phyloP scores from a whole-genome alignment of 768 basidiomycete genomes.

The Suillus lakei region DNA sequence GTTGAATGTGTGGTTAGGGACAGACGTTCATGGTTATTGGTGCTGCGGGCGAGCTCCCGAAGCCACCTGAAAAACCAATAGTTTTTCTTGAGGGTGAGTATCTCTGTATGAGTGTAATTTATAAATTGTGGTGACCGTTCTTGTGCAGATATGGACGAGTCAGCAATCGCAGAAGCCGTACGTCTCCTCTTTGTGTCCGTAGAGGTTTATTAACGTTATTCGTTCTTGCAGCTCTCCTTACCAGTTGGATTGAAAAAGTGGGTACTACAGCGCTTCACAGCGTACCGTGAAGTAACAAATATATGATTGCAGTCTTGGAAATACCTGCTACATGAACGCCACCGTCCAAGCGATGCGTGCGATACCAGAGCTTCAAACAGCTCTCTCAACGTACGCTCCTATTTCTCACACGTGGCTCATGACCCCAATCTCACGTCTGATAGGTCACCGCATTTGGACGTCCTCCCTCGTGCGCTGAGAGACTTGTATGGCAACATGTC shows the following conservation, averaged over 20 bases:
- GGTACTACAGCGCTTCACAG: conserved; percentile 16
- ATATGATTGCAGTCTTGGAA: conserved; percentile 64
- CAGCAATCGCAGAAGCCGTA: conserved; percentile 80
- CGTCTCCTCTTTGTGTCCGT: conserved; percentile 24
- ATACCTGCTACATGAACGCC: conserved; percentile 98
- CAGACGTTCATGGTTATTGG: conserved; percentile 95
- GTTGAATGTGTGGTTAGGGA: conserved; percentile 50
- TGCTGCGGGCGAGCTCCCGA: conserved; percentile 89
- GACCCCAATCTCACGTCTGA: background rate
- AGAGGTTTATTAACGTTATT: background rate
- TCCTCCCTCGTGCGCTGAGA: conserved; percentile 57
- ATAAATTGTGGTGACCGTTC: background rate
- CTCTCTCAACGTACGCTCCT: conserved; percentile 60
- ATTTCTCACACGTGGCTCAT: background rate
- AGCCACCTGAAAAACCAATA: conserved; percentile 77
- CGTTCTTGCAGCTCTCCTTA: conserved; percentile 59
- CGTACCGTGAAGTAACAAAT: background rate
- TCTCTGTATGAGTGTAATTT: background rate
- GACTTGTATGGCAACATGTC: conserved; percentile 77
- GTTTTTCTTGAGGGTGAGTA: conserved; percentile 84
- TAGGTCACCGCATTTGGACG: conserved; percentile 45
- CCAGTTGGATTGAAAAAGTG: conserved; percentile 86
- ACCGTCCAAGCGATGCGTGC: conserved; percentile 93
- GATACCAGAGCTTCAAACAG: conserved; percentile 85
- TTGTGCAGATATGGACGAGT: conserved; percentile 80